These are phyloP conservation scores for Jaltomata sinuosa DNA, from an alignment of 257 asterid species.

Conservation along the genomic window DNA sequence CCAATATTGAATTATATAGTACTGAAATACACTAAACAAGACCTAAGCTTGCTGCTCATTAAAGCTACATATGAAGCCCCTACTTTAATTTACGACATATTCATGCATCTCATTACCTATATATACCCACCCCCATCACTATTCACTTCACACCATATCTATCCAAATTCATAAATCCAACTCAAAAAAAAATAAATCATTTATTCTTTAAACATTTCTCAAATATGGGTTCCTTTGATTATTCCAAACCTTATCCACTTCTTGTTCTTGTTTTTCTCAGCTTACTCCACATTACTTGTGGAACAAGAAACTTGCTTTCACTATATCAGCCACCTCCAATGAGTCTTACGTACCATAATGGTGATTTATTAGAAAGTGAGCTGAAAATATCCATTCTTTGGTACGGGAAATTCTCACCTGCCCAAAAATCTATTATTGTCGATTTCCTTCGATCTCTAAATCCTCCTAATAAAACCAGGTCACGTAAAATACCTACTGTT, in stretches of 20 bases:
- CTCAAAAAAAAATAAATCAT: not conserved
- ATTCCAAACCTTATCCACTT: not conserved
- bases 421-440: conserved; percentile 52
- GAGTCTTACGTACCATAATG: conserved; percentile 43
- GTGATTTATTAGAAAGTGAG: conserved; percentile 46
- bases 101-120: not conserved
- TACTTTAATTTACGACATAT: not conserved
- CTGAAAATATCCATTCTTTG: conserved; percentile 52
- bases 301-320: conserved; percentile 7
- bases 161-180: not conserved
- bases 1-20: not conserved
- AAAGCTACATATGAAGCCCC: not conserved
- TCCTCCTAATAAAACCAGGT: conserved; percentile 6
- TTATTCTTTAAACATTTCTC: not conserved
- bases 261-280: conserved; percentile 6
- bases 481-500: conserved; percentile 35
- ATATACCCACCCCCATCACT: not conserved
- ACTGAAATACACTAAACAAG: not conserved
- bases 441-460: conserved; percentile 56
- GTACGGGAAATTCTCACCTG: conserved; percentile 62
- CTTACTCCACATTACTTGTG: not conserved
- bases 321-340: conserved; percentile 21
- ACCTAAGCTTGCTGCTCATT: not conserved
- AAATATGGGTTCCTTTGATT: not conserved
- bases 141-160: not conserved